Evolutionary conservation across 106 monocot species (phyloP).

Genomic region (Allium fistulosum): DNA sequence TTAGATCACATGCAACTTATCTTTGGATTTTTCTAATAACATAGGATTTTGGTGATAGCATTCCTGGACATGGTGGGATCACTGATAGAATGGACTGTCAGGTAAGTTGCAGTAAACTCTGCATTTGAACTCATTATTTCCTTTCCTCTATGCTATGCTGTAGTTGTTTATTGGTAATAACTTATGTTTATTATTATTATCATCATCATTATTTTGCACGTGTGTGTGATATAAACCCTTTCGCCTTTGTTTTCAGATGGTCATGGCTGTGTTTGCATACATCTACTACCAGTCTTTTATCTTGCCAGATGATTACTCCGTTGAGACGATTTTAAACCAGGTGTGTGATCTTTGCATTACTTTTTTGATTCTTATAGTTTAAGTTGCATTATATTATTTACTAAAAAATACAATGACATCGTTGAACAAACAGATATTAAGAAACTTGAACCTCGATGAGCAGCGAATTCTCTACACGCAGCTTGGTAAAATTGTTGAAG

Average conservation of each 20-base stretch:
- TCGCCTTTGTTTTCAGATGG: constrained; percentile 52
- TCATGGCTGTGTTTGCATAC: constrained; percentile 98
- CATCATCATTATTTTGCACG: too few relatives aligned
- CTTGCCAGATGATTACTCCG: constrained; percentile 41
- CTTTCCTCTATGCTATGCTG: too few relatives aligned
- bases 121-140: too few relatives aligned
- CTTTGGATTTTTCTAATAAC: not conserved
- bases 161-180: too few relatives aligned
- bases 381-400: not conserved
- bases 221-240: too few relatives aligned
- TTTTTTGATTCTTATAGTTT: not conserved
- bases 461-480: constrained; percentile 52
- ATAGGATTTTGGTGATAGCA: constrained; percentile 99
- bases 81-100: constrained; percentile 99
- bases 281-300: constrained; percentile 98
- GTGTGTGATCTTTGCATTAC: constrained; percentile 15
- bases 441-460: constrained; percentile 73
- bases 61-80: constrained; percentile 99
- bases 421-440: constrained; percentile 34
- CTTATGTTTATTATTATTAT: too few relatives aligned
- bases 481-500: constrained; percentile 55
- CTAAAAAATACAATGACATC: too few relatives aligned
- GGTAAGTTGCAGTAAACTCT: constrained; percentile 26
- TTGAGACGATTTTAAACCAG: constrained; percentile 86
- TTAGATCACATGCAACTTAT: not conserved